Conservation (phyloP, 192 early-diverging fungal species). For the Coemansia sp. region DNA sequence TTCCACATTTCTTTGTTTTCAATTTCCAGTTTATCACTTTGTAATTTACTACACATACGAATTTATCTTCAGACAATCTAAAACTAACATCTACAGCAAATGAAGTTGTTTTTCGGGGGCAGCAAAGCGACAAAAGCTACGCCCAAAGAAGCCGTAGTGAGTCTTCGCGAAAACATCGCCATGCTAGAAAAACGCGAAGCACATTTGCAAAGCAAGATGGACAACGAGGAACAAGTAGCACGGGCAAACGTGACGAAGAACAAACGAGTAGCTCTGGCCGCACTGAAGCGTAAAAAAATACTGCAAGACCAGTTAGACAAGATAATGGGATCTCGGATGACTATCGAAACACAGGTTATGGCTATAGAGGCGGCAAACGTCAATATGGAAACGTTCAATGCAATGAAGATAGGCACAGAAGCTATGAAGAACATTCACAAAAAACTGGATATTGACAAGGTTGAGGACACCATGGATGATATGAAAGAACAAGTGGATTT, state of each 20-base stretch:
- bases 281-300: conserved; percentile 92
- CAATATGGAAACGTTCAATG: conserved; percentile 93
- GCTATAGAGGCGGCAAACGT: conserved; percentile 96
- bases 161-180: conserved; percentile 83
- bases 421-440: conserved; percentile 92
- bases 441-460: conserved; percentile 87
- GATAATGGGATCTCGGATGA: conserved; percentile 84
- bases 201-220: conserved; percentile 83
- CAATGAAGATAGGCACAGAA: conserved; percentile 88
- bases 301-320: conserved; percentile 86
- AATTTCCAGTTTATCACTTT: no score
- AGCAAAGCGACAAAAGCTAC: conserved; percentile 63
- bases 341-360: conserved; percentile 93
- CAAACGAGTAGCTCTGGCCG: conserved; percentile 81
- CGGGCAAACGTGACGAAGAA: conserved; percentile 92
- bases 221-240: conserved; percentile 82
- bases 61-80: no score
- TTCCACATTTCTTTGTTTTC: no score
- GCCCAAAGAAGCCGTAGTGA: conserved; percentile 93
- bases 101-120: conserved; percentile 75
- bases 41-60: no score
- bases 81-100: conserved; percentile 17
- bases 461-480: conserved; percentile 95
- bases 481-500: conserved; percentile 97
- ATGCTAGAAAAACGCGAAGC: conserved; percentile 96